Base-by-base conservation (phyloP, 1,139 yeast species). In the Lodderomyces margitis region DNA sequence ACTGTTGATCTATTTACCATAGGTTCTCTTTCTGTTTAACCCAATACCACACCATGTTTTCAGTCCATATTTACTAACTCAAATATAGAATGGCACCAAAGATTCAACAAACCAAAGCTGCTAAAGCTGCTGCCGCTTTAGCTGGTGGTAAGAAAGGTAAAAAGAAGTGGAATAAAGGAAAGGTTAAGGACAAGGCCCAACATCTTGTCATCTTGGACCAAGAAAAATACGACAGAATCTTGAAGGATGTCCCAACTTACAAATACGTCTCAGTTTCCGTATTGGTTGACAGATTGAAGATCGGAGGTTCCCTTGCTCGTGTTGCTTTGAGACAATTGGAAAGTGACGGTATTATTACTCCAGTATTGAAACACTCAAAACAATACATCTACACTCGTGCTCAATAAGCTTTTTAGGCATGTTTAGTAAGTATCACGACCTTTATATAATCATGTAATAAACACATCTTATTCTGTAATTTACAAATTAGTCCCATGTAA, bases 81-180 rank as follows among this genome's bases (percentile, higher is more conserved):
- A n/a, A 28, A 3, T 7, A 6, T 28, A 28, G 32, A 14, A 91
- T 92, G 98, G 97, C 98, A 77, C 98, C 98, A 83, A 92, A 91
- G 81, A 80, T 87, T 77, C 98, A 91, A 83, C 94, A 88, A 78
- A 86, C 97, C 70, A 92, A 92, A 83, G 97, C 98, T 75, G 96
- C 96, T 71, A 91, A 91, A 84, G 97, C 98, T 74, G 97, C 98
- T 69, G 98, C 98, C 81, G 98, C 98, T 75, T 81, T 89, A 83
- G 96, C 98, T 74, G 98, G 98, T 87, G 97, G 98, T 84, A 92
- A 92, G 88, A 89, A 92, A 75, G 89, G 96, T 79, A 92, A 94
- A 89, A 92, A 92, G 95, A 92, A 92, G 96, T 92, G 98, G 98
- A 87, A 95, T 85, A 91, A 92, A 84, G 97, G 97, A 78, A 89